A percentile compares a stretch with the other conserved stretches of the same genome.
Evolutionary conservation across 192 early-diverging fungal genomes (phyloP).

Genomic region (Rhizophagus clarus): DNA sequence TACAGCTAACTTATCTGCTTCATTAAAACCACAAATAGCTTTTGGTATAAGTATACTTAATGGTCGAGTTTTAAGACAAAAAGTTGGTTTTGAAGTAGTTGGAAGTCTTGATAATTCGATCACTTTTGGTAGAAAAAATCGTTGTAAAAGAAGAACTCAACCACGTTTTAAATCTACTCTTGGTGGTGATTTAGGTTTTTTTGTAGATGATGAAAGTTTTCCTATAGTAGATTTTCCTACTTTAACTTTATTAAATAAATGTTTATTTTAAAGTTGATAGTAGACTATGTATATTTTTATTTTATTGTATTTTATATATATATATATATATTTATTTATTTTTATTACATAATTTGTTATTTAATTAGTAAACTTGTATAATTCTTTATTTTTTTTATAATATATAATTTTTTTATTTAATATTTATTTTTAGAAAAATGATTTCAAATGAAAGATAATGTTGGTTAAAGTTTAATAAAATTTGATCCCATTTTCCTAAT

Average conservation of each 20-base stretch:
- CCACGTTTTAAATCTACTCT: not conserved
- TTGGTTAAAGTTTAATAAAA: no score
- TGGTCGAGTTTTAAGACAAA: not conserved
- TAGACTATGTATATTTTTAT: no score
- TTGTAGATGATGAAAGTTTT: not conserved
- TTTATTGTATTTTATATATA: no score
- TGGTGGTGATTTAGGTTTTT: slow-evolving; percentile 12
- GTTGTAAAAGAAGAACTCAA: not conserved
- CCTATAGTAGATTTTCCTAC: not conserved
- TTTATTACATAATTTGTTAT: no score
- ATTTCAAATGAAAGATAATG: no score
- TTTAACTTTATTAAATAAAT: not conserved
- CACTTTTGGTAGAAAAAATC: no score
- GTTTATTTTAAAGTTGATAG: slow-evolving; percentile 2
- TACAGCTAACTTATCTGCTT: not conserved
- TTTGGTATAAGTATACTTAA: not conserved
- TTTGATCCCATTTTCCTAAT: no score
- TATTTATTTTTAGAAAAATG: no score
- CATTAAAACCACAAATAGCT: slow-evolving; percentile 23
- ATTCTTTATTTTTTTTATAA: no score
- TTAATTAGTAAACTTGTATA: no score
- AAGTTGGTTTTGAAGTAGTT: slow-evolving; percentile 5
- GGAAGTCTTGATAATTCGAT: not conserved
- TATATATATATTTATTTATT: no score
- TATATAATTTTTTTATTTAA: no score